Conservation (phyloP, 129 eudicot genomes). For the Tagetes erecta region DNA sequence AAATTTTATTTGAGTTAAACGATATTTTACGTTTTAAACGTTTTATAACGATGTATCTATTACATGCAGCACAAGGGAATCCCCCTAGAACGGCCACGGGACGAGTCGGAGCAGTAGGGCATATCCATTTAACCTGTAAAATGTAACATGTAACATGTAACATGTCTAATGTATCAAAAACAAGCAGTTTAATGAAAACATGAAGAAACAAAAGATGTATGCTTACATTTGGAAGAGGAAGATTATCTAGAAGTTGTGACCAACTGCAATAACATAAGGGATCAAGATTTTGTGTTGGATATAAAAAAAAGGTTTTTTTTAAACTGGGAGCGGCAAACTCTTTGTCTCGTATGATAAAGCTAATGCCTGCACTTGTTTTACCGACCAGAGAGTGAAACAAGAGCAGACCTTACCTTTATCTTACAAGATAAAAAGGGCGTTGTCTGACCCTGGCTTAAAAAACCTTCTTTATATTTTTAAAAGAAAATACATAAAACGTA, state of each 20-base stretch:
- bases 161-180: not conserved
- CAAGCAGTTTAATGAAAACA: not conserved
- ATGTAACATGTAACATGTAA: not conserved
- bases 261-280: conserved; percentile 55
- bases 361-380: too few species aligned
- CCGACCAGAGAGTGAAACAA: too few species aligned
- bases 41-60: conserved; percentile 12
- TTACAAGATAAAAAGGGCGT: too few species aligned
- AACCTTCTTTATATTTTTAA: too few species aligned
- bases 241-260: conserved; percentile 86
- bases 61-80: conserved; percentile 91
- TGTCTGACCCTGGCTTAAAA: too few species aligned
- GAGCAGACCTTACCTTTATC: too few species aligned
- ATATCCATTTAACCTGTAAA: conserved; percentile 92
- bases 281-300: conserved; percentile 15
- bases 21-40: not conserved
- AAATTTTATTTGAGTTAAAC: conserved; percentile 2
- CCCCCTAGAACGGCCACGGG: conserved; percentile 93
- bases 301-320: not conserved
- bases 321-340: too few species aligned
- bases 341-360: too few species aligned
- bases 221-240: conserved; percentile 95
- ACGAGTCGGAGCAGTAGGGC: conserved; percentile 99
- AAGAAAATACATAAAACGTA: too few species aligned
- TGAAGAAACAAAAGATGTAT: not conserved